Conservation (phyloP, 73 alveolate species). For the Paramecium caudatum region DNA sequence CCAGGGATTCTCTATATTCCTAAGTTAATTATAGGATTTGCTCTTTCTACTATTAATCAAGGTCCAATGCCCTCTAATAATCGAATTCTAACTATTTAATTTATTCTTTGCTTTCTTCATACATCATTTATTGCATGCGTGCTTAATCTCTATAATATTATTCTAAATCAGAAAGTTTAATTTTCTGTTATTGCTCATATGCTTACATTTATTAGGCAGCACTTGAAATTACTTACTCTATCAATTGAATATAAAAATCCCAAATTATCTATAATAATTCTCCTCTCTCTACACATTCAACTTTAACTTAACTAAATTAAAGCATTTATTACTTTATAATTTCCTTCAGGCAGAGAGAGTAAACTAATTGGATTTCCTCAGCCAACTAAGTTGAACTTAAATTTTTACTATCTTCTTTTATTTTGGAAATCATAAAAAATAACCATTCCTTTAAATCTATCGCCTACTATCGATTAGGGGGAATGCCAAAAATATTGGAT, state of each 20-base stretch:
- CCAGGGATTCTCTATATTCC: constrained; percentile 9
- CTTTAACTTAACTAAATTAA: constrained; percentile 7
- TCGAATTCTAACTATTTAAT: background rate
- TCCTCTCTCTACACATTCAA: constrained; percentile 14
- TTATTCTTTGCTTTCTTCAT: background rate
- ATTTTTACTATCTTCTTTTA: constrained; percentile 3
- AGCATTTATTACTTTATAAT: background rate
- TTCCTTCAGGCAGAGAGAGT: constrained; percentile 2
- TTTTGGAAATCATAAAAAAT: background rate
- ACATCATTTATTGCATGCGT: background rate
- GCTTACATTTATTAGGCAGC: constrained; percentile 7
- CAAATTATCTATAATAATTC: constrained; percentile 7
- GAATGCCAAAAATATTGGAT: constrained; percentile 1
- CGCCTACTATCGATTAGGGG: constrained; percentile 1
- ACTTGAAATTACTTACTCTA: background rate
- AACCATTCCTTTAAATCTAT: constrained; percentile 39
- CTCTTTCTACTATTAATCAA: background rate
- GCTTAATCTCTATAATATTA: background rate
- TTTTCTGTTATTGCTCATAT: background rate
- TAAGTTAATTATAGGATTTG: background rate
- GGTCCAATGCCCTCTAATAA: background rate
- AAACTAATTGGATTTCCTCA: constrained; percentile 21
- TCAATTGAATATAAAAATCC: constrained; percentile 2
- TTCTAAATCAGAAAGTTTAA: background rate
- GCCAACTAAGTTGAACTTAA: background rate